Percentiles rank a stretch among this genome's conserved stretches.
phyloP scores from a whole-genome alignment of 1,139 yeast species.

The Suhomyces atakaporum region DNA sequence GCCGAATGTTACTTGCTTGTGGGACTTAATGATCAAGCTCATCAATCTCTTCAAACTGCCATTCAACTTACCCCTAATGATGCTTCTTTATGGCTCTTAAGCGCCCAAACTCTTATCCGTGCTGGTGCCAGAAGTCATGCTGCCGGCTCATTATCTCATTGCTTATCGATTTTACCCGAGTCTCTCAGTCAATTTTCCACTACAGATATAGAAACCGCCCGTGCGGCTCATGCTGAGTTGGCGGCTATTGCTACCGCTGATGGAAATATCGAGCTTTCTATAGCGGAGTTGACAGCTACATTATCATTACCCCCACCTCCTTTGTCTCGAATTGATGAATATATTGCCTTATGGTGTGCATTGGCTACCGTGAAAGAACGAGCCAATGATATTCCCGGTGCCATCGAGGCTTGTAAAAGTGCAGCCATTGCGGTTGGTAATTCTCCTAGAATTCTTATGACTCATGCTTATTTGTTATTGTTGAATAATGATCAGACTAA shows the following conservation, averaged over 20 bases:
- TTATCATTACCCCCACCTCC: constrained; percentile 53
- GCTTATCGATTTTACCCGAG: constrained; percentile 44
- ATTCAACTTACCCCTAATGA: constrained; percentile 44
- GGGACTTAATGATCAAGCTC: constrained; percentile 54
- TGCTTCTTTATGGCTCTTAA: constrained; percentile 47
- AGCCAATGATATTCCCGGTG: constrained; percentile 48
- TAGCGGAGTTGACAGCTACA: constrained; percentile 50
- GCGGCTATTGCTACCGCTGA: constrained; percentile 56
- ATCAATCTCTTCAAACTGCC: constrained; percentile 48
- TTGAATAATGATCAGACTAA: constrained; percentile 27
- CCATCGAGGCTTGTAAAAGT: constrained; percentile 49
- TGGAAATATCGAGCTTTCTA: constrained; percentile 48
- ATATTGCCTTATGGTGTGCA: constrained; percentile 54
- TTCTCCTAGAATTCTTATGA: constrained; percentile 44
- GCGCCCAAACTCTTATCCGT: constrained; percentile 49
- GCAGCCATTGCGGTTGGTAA: constrained; percentile 48
- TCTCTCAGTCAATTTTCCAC: constrained; percentile 24
- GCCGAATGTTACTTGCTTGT: constrained; percentile 51
- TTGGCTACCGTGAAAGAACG: constrained; percentile 53
- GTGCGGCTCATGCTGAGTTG: constrained; percentile 55
- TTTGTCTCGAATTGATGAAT: constrained; percentile 44
- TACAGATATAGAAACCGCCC: constrained; percentile 46
- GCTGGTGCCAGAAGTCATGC: constrained; percentile 48
- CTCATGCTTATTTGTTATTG: constrained; percentile 50
- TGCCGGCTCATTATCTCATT: constrained; percentile 45